phyloP scores from a whole-genome alignment of 768 basidiomycete species.

The Rhodotorula kratochvilovae region DNA sequence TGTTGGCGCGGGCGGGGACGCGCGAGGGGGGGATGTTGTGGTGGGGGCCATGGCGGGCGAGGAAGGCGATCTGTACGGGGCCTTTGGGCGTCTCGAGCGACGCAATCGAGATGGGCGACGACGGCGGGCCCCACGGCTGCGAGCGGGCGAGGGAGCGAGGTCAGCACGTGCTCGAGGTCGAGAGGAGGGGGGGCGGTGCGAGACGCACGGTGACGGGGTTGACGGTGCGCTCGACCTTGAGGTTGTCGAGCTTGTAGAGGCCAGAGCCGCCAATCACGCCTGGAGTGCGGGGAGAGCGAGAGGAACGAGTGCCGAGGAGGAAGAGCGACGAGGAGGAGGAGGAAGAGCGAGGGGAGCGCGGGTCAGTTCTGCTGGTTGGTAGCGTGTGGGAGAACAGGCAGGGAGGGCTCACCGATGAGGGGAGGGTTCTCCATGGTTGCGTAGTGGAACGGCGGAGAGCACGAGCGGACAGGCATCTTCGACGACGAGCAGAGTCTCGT shows the following conservation, averaged over 20 bases:
- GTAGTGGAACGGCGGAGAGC: not conserved
- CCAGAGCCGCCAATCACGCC: constrained; percentile 51
- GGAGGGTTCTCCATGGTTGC: constrained; percentile 31
- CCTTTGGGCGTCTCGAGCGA: constrained; percentile 69
- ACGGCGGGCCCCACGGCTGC: constrained; percentile 89
- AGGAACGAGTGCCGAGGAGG: not conserved
- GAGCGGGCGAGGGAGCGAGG: not conserved
- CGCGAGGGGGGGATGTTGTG: constrained; percentile 74
- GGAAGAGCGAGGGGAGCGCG: not conserved
- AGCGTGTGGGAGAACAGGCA: too few relatives aligned
- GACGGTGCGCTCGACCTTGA: constrained; percentile 70
- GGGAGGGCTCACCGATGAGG: constrained; percentile 17
- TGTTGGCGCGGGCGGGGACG: constrained; percentile 85
- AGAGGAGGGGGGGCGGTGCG: not conserved
- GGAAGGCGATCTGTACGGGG: constrained; percentile 65
- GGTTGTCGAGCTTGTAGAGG: constrained; percentile 84
- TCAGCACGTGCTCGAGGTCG: not conserved
- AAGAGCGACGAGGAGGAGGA: too few relatives aligned
- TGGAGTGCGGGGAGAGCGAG: not conserved
- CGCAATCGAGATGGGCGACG: constrained; percentile 86
- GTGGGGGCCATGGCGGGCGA: constrained; percentile 80
- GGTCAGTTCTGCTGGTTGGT: not conserved
- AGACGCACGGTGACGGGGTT: constrained; percentile 71
- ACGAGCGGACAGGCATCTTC: not conserved
- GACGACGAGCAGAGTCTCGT: not conserved